These are phyloP conservation scores for Boletus edulis DNA, from an alignment of 768 basidiomycete genomes.

Conservation along the genomic window DNA sequence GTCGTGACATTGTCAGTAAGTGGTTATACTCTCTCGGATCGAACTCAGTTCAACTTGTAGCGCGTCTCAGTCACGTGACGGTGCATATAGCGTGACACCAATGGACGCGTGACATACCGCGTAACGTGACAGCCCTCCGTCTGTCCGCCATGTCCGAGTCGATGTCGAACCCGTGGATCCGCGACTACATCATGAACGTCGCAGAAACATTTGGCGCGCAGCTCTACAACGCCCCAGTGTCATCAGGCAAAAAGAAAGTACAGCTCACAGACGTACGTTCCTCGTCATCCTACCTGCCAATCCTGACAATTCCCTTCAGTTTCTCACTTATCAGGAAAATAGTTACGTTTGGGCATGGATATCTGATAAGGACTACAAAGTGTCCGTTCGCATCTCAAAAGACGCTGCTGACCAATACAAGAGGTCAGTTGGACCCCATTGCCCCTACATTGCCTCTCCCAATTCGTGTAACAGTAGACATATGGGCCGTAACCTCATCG, in stretches of 20 bases:
- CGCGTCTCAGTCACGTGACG: slow-evolving; percentile 19
- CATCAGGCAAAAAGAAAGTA: slow-evolving; percentile 46
- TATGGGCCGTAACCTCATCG: slow-evolving; percentile 37
- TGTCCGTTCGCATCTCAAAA: slow-evolving; percentile 55
- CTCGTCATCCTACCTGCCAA: not conserved
- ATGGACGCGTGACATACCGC: slow-evolving; percentile 19
- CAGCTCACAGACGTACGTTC: slow-evolving; percentile 55
- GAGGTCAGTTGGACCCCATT: slow-evolving; percentile 29
- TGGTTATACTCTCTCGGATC: not conserved
- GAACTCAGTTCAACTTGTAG: not conserved
- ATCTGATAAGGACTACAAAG: slow-evolving; percentile 52
- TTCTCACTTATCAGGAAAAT: slow-evolving; percentile 48
- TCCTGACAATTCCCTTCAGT: slow-evolving; percentile 36
- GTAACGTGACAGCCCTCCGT: slow-evolving; percentile 8
- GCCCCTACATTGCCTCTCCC: not conserved
- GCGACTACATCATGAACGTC: slow-evolving; percentile 45
- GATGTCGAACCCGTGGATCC: slow-evolving; percentile 53
- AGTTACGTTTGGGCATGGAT: slow-evolving; percentile 60
- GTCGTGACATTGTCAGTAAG: slow-evolving; percentile 10
- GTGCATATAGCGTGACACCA: slow-evolving; percentile 13
- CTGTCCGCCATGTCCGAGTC: slow-evolving; percentile 35
- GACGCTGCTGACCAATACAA: slow-evolving; percentile 47
- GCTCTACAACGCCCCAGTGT: slow-evolving; percentile 21
- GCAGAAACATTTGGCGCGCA: slow-evolving; percentile 54
- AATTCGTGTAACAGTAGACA: slow-evolving; percentile 19